Base-by-base conservation (phyloP, 345 rosid species). In the Eutrema yunnanense region DNA sequence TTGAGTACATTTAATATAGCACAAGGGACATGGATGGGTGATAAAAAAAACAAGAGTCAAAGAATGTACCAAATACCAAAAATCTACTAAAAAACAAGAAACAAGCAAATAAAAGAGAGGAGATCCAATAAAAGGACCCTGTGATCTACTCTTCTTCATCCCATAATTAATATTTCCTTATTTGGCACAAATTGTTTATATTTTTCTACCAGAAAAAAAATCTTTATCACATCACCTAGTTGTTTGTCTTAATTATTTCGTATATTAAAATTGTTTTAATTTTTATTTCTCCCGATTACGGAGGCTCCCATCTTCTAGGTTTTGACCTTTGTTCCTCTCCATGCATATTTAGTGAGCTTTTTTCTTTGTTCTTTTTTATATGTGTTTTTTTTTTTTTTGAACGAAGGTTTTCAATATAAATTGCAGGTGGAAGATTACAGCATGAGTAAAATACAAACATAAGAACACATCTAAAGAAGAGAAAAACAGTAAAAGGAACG, bases 1-100 rank as follows among this genome's bases (percentile, higher is more conserved):
- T 41, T 27, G 67, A 51, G 56, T 78, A 49, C 81, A 75, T 78
- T 75, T 75, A 65, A 78, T 80, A 74, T 80, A 49, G 76, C 82
- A 75, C 53, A 78, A 78, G 66, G 78, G 76, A 74, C 82, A 61
- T 33, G 65, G 57, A 56, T 74, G 67, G 78, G 73, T 48, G 26
- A 13, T 63, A n/a, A 36, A 44, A 44, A 61, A 64, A 56, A 65
- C 50, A 65, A 73, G 71, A 57, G 72, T 67, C 78, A 74, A 74
- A 74, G 72, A 58, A 57, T 74, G 78, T 73, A 65, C 61, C 44
- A 73, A 41, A 65, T 34, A 73, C 64, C 55, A 73, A 65, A 64
- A 74, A 41, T 33, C 62, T 58, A 59, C 51, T 66, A 67, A 38
- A 63, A 73, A 57, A 64, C 40, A 65, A 66, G 50, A 73, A 37